Evolutionary conservation across 768 basidiomycete genomes (phyloP).

Genomic region (Pisolithus tinctorius): DNA sequence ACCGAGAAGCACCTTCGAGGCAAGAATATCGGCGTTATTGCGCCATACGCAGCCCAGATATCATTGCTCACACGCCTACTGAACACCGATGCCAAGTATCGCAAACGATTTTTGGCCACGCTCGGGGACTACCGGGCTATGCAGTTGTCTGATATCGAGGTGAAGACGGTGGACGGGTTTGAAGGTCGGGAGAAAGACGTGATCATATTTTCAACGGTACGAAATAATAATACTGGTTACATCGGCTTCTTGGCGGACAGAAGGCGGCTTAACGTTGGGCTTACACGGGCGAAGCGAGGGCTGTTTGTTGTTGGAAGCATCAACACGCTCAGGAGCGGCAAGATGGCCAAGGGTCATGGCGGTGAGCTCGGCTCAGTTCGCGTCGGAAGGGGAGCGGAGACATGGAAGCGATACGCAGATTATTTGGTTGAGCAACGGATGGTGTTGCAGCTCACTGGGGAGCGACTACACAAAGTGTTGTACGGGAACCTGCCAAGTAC

Average conservation of each 20-base stretch:
- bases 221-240: slow-evolving; percentile 68
- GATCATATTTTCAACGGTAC: slow-evolving; percentile 86
- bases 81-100: slow-evolving; percentile 46
- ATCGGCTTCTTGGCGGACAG: slow-evolving; percentile 90
- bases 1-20: slow-evolving; percentile 50
- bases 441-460: slow-evolving; percentile 43
- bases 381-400: slow-evolving; percentile 39
- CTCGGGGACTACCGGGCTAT: slow-evolving; percentile 62
- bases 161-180: slow-evolving; percentile 93
- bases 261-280: slow-evolving; percentile 81
- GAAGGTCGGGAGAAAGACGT: slow-evolving; percentile 92
- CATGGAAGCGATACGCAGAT: slow-evolving; percentile 57
- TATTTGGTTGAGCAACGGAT: slow-evolving; percentile 46
- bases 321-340: slow-evolving; percentile 51
- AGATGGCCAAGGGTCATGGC: slow-evolving; percentile 20
- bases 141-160: slow-evolving; percentile 65
- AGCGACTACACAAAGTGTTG: slow-evolving; percentile 32
- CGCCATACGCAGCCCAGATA: slow-evolving; percentile 88
- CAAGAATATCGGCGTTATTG: slow-evolving; percentile 83
- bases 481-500: slow-evolving; percentile 12
- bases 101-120: slow-evolving; percentile 45
- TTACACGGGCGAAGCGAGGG: slow-evolving; percentile 85
- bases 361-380: slow-evolving; percentile 8
- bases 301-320: slow-evolving; percentile 75
- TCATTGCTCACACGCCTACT: slow-evolving; percentile 63